Evolutionary conservation across 2,329 filamentous ascomycete species (phyloP).

Genomic region (Grosmannia serpens): DNA sequence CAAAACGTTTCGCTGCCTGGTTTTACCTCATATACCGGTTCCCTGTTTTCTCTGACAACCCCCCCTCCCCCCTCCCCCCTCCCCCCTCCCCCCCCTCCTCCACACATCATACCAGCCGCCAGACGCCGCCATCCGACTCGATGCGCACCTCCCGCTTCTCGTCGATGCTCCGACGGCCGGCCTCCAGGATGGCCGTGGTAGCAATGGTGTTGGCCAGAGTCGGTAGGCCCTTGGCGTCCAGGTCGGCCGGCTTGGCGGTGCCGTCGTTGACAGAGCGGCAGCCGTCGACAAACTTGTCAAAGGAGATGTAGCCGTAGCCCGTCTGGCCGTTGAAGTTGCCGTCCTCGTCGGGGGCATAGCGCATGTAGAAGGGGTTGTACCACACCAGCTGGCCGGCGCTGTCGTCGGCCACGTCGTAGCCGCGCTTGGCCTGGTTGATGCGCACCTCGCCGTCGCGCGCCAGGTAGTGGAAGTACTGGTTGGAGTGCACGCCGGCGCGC

Average conservation of each 20-base stretch:
- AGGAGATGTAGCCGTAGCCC: conserved; percentile 86
- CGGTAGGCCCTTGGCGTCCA: conserved; percentile 71
- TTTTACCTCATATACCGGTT: too few species aligned
- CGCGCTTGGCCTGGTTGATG: conserved; percentile 80
- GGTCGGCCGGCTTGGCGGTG: conserved; percentile 56
- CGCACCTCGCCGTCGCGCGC: conserved; percentile 73
- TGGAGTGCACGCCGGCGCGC: conserved; percentile 86
- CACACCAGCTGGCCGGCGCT: conserved; percentile 58
- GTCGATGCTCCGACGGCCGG: conserved; percentile 73
- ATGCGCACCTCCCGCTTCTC: conserved; percentile 72
- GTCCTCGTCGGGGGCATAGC: conserved; percentile 86
- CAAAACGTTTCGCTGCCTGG: too few species aligned
- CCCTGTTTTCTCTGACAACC: not conserved
- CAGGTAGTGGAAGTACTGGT: conserved; percentile 96
- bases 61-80: not conserved
- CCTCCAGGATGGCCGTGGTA: conserved; percentile 84
- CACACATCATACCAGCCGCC: conserved; percentile 49
- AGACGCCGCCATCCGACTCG: conserved; percentile 49
- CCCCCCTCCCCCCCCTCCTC: too few species aligned
- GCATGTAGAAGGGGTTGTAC: conserved; percentile 95
- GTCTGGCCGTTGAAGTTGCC: conserved; percentile 87
- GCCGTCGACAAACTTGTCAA: conserved; percentile 92
- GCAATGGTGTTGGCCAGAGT: conserved; percentile 83
- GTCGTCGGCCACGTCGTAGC: conserved; percentile 90
- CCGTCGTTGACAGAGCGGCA: conserved; percentile 69